Evolutionary conservation across 305 asterid species (phyloP).

Genomic region (Rubia occidens): DNA sequence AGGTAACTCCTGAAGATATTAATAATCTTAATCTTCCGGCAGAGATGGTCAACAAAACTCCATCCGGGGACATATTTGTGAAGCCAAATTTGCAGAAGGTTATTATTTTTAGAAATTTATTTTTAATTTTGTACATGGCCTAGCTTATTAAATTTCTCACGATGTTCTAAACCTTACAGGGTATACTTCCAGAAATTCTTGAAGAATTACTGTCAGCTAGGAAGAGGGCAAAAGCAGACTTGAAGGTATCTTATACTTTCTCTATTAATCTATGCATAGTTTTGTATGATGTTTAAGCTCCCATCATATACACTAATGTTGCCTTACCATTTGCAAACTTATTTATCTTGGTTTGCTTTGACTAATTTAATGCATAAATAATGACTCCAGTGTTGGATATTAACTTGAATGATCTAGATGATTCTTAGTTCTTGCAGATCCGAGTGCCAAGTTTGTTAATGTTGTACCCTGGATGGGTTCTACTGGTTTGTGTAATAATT

Average conservation of each 20-base stretch:
- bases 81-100: constrained; percentile 89
- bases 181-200: constrained; percentile 97
- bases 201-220: constrained; percentile 97
- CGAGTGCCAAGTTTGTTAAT: neutral
- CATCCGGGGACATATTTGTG: constrained; percentile 96
- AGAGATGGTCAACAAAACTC: constrained; percentile 79
- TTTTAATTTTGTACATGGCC: constrained; percentile 10
- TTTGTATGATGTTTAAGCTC: neutral
- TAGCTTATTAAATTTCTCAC: constrained; percentile 14
- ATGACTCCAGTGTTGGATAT: neutral
- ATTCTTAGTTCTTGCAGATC: neutral
- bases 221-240: constrained; percentile 93
- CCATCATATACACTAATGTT: neutral
- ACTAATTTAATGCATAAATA: constrained; percentile 8
- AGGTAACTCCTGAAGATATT: constrained; percentile 86
- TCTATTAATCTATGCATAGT: constrained; percentile 8
- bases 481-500: neutral
- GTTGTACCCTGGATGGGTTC: neutral
- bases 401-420: neutral
- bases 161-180: constrained; percentile 38
- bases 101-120: constrained; percentile 11
- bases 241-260: constrained; percentile 50
- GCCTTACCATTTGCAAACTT: neutral
- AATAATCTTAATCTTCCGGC: constrained; percentile 74
- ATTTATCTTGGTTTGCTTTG: constrained; percentile 4